Evolutionary conservation across 2,329 filamentous ascomycete species (phyloP), one percentile per base, ranked within the genome.

Genomic region (Cadophora gregata): DNA sequence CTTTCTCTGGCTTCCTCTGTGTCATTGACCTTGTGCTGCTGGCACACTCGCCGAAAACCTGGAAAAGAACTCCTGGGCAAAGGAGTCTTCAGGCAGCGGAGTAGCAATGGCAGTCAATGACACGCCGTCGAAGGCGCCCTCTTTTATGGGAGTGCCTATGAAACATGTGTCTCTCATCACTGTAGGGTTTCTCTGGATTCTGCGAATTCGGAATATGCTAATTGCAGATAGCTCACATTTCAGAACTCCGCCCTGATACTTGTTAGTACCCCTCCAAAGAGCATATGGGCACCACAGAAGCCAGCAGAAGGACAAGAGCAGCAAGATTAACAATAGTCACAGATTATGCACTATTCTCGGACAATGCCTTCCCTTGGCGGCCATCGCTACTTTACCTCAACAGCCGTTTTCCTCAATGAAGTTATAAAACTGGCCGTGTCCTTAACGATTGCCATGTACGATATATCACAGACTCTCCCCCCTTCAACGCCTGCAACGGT

Each of bases 281-380:
- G 62, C 63, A 60, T 60, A 31, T 21, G 59, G 25, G 58, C 36
- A 27, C 51, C 29, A 27, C 14, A 63, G 14, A 6, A 64, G 63
- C 25, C 31, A 60, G 29, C 21, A 55, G 58, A 36, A 38, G 38
- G 14, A 42, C 36, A 8, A 42, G 47, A 53, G 63, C 51, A 61
- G 21, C 24, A 21, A 42, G 50, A 67, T 71, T 77, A 59, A 74
- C 66, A 29, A 47, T 36, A 59, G 27, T n/a, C 27, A 31, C 75
- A 95, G 92, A 86, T 97, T 64, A 91, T 97, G 85, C 95, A 97
- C 81, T 97, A 98, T 79, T 97, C 94, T 33, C 88, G 94, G 71
- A 89, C 96, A 68, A 97, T 97, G 94, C 91, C 93, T n/a, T 85
- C 89, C 10, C 84, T 86, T 10, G 89, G 90, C 77, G 92, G 93